phyloP scores from a whole-genome alignment of 306 rosid genomes.

The Lathyrus tuberosus region DNA sequence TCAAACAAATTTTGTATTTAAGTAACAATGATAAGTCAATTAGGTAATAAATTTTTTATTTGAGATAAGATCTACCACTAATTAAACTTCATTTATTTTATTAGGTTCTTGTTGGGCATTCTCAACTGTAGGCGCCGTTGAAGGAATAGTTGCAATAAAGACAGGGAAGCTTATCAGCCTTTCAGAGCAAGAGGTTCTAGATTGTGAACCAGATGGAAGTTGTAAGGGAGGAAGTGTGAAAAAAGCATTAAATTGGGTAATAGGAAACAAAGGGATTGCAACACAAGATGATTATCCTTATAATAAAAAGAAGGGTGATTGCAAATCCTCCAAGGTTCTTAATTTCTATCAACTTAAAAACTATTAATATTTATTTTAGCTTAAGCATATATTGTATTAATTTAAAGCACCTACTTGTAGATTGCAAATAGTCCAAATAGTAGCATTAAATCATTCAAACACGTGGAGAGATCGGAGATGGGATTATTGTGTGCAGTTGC shows the following conservation, averaged over 20 bases:
- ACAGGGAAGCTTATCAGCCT: constrained; percentile 2
- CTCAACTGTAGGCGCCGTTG: constrained; percentile 14
- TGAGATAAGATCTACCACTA: neutral
- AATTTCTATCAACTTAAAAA: neutral
- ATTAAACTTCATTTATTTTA: neutral
- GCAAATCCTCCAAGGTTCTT: constrained; percentile 39
- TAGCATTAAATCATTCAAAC: constrained; percentile 37
- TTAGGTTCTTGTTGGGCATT: constrained; percentile 34
- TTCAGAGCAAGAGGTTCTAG: constrained; percentile 37
- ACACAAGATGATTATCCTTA: neutral
- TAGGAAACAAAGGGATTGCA: constrained; percentile 20
- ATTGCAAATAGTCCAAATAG: neutral
- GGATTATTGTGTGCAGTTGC: constrained; percentile 50
- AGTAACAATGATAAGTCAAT: too few relatives aligned
- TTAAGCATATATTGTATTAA: too few relatives aligned
- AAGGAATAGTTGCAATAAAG: constrained; percentile 32
- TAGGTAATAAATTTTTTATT: too few relatives aligned
- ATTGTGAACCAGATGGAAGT: constrained; percentile 10
- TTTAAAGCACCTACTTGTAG: neutral
- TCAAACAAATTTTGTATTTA: too few relatives aligned
- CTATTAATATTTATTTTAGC: too few relatives aligned
- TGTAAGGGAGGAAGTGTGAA: constrained; percentile 37
- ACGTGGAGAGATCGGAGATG: constrained; percentile 44
- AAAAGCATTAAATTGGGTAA: constrained; percentile 47
- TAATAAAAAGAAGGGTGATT: constrained; percentile 18